Evolutionary conservation across 495 filamentous ascomycete genomes (phyloP), one percentile per base, ranked within the genome.

Genomic region (Darksidea phi): DNA sequence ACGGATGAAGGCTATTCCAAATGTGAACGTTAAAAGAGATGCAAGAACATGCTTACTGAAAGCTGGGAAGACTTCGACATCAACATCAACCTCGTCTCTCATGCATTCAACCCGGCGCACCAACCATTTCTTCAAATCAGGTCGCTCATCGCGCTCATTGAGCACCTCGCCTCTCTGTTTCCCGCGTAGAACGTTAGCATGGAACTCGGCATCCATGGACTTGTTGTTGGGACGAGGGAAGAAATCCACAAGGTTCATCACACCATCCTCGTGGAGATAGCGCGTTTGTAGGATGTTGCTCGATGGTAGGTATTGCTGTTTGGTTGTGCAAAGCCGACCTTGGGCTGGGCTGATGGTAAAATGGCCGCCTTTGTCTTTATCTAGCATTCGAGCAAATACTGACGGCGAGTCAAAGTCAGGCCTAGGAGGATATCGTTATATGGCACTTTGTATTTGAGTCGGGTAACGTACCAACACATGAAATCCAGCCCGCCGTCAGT

Each of bases 401-500:
- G 68, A 70, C 11, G 68, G 68, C 13, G 68, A 70, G 47, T 70
- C 68, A 43, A 70, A 70, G 20, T 67, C 68, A 12, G 68, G 67
- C 67, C 67, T 70, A 18, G 21, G 43, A 10, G 24, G 28, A 13
- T 28, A n/a, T 6, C 7, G 25, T 59, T 18, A 46, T 17, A 51
- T 28, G 48, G n/a, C n/a, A 20, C 23, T 51, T 21, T 25, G 11
- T 63, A 2, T 17, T 34, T 21, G 24, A 38, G 26, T 28, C 58
- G 18, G 23, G 3, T 41, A 7, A 71, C 77, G 74, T 61, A 83
- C 83, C 87, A 90, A 69, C 87, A 90, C 85, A 90, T 87, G 65
- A 82, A 88, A 71, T 89, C 86, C 64, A 88, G 68, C 63, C 84
- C 86, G 13, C 87, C 86, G 60, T 84, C 83, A 67, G 87, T 85